Percentiles rank a stretch among this genome's conserved stretches.
Conservation (phyloP, 768 basidiomycete genomes). For the Steccherinum ochraceum region DNA sequence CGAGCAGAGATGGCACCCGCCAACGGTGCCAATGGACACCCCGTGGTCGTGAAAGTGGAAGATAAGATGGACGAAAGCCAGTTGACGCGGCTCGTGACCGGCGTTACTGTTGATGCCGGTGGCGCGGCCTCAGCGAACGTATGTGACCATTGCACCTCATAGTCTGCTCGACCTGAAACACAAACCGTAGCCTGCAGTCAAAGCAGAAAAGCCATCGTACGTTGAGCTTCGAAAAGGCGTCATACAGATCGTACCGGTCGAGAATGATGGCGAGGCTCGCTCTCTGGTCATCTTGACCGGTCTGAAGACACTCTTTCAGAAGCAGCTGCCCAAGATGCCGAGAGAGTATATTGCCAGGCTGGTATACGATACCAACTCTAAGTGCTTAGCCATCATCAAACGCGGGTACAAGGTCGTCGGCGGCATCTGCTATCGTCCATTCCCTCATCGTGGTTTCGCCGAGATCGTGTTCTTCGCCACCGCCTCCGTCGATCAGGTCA, state of each 20-base stretch:
- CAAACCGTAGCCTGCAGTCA: conserved; percentile 46
- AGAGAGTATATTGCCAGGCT: conserved; percentile 96
- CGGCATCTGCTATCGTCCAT: conserved; percentile 95
- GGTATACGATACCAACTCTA: conserved; percentile 91
- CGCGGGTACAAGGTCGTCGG: conserved; percentile 93
- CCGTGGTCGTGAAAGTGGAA: conserved; percentile 60
- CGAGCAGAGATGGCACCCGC: conserved; percentile 30
- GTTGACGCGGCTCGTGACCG: conserved; percentile 69
- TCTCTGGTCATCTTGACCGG: conserved; percentile 86
- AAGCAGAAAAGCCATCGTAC: conserved; percentile 71
- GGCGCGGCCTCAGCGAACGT: conserved; percentile 41
- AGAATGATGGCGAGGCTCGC: conserved; percentile 71
- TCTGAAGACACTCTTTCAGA: conserved; percentile 95
- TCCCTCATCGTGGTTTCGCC: conserved; percentile 90
- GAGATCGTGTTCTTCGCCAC: conserved; percentile 99
- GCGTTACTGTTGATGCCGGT: conserved; percentile 69
- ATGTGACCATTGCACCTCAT: conserved; percentile 24
- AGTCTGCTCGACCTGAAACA: conserved; percentile 1
- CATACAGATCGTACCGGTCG: conserved; percentile 78
- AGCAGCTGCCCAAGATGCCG: conserved; percentile 98
- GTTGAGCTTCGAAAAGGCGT: conserved; percentile 77
- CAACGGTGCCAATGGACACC: conserved; percentile 42
- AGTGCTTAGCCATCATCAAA: conserved; percentile 90
- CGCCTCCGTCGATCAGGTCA: conserved; percentile 93
- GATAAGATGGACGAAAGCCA: conserved; percentile 78